phyloP scores from a whole-genome alignment of 2,329 filamentous ascomycete genomes.

The Ophidiomyces ophidiicola region DNA sequence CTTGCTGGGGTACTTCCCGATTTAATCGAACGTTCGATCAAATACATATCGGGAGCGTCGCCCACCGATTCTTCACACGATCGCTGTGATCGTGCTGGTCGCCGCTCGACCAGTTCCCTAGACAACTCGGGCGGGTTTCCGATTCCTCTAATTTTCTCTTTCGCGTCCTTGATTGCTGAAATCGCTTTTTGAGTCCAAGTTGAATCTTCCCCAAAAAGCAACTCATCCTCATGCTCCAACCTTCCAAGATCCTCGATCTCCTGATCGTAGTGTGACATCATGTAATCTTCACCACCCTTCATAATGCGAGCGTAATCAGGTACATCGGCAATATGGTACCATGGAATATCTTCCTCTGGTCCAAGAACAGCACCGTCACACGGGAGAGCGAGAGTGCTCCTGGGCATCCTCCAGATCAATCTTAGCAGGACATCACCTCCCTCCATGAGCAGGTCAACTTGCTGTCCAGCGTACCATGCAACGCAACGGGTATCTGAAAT shows the following conservation, averaged over 20 bases:
- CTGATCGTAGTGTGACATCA: constrained; percentile 64
- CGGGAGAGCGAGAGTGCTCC: constrained; percentile 77
- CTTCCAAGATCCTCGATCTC: constrained; percentile 62
- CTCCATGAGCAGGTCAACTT: constrained; percentile 60
- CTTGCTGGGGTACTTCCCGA: constrained; percentile 32
- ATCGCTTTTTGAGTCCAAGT: constrained; percentile 85
- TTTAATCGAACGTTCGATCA: constrained; percentile 36
- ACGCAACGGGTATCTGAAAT: constrained; percentile 81
- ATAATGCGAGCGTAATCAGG: constrained; percentile 91
- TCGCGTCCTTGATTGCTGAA: constrained; percentile 57
- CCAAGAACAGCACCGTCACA: constrained; percentile 54
- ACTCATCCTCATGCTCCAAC: constrained; percentile 78
- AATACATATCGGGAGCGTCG: constrained; percentile 42
- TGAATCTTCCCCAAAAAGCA: constrained; percentile 84
- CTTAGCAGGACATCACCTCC: constrained; percentile 83
- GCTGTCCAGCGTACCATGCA: constrained; percentile 81
- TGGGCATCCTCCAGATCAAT: constrained; percentile 66
- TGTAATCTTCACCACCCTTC: constrained; percentile 84
- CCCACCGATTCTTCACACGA: constrained; percentile 35
- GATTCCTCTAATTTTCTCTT: constrained; percentile 59
- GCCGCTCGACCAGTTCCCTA: constrained; percentile 39
- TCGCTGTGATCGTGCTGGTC: constrained; percentile 29
- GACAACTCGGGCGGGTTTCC: constrained; percentile 49
- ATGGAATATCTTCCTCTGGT: constrained; percentile 67
- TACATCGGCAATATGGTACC: constrained; percentile 89